Evolutionary conservation across 2,329 filamentous ascomycete species (phyloP).

Genomic region (Microdochium trichocladiopsis): DNA sequence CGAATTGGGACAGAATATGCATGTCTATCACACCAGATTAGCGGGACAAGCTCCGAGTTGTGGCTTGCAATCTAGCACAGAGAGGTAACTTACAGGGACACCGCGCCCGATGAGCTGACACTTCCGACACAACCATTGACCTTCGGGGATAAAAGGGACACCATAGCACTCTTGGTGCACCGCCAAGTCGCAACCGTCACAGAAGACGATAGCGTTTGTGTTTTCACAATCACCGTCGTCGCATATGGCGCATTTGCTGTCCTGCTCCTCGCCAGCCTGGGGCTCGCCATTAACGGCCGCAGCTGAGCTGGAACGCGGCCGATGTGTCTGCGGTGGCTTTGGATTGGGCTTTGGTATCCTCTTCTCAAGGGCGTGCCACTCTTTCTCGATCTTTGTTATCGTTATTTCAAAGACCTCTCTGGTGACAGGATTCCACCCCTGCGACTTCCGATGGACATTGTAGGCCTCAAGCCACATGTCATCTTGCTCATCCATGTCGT

Average conservation of each 20-base stretch:
- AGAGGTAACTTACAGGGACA: constrained; percentile 57
- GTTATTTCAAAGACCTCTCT: constrained; percentile 95
- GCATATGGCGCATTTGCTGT: constrained; percentile 95
- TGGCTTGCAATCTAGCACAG: constrained; percentile 2
- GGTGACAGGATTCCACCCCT: constrained; percentile 75
- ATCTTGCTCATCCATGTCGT: constrained; percentile 99
- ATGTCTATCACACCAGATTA: constrained; percentile 49
- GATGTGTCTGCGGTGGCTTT: constrained; percentile 89
- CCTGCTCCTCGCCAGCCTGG: constrained; percentile 82
- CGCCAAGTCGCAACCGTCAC: constrained; percentile 93
- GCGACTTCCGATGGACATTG: constrained; percentile 68
- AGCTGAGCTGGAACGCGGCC: constrained; percentile 86
- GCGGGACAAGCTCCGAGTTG: constrained; percentile 5
- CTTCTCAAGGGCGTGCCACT: constrained; percentile 95
- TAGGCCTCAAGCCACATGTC: constrained; percentile 88
- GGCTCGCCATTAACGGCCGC: constrained; percentile 93
- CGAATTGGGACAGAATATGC: constrained; percentile 96
- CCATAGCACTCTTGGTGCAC: constrained; percentile 99
- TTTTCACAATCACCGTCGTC: constrained; percentile 99
- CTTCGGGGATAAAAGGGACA: constrained; percentile 96
- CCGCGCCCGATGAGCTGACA: constrained; percentile 93
- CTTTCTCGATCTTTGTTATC: constrained; percentile 98
- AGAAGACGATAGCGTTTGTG: constrained; percentile 98
- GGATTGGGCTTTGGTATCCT: constrained; percentile 95
- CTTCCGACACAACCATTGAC: constrained; percentile 95